Base-by-base conservation (phyloP, 129 eudicot genomes). In the Silybum marianum region DNA sequence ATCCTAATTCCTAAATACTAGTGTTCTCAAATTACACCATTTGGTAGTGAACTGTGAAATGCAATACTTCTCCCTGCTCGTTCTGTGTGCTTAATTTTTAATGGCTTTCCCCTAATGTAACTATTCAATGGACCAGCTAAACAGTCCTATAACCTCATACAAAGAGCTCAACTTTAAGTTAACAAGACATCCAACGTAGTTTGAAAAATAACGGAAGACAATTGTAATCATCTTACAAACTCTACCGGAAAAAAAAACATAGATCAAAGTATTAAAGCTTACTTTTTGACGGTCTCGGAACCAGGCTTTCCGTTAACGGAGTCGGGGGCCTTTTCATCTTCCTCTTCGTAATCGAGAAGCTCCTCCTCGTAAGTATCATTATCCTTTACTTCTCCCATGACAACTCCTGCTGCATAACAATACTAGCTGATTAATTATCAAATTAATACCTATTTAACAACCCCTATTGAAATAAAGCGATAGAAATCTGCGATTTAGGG, bases 261-360 rank as follows among this genome's bases (percentile, higher is more conserved):
- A 71, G 10, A 73, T 42, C 60, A 38, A 48, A 51, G 25, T 9
- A 48, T 39, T 1, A 21, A 58, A 0, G 12, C 73, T 51, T 78
- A 92, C 97, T 92, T 92, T 82, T 92, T 92, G 51, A 73, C 93
- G 68, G 93, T 68, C 21, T 90, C 97, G 28, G 92, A 90, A 69
- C 60, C 84, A 76, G 88, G 25, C 84, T 92, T 92, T 4, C 83
- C 89, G 66, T 69, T 74, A 77, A 80, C 80, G 18, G 97, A 76
- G 16, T 92, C 97, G 9, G 84, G 89, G 74, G 88, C 93, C 72
- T 92, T 92, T 9, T 92, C 97, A 7, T 91, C 97, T 62, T 92
- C 97, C 26, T 92, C 97, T 48, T 92, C 97, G 79, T 92, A 92
- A 84, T 92, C 97, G 68, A 92, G 89, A 65, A 92, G 95, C 88